Evolutionary conservation across 495 filamentous ascomycete species (phyloP), one percentile per base, ranked within the genome.

Genomic region (Tuber umbilicatum): DNA sequence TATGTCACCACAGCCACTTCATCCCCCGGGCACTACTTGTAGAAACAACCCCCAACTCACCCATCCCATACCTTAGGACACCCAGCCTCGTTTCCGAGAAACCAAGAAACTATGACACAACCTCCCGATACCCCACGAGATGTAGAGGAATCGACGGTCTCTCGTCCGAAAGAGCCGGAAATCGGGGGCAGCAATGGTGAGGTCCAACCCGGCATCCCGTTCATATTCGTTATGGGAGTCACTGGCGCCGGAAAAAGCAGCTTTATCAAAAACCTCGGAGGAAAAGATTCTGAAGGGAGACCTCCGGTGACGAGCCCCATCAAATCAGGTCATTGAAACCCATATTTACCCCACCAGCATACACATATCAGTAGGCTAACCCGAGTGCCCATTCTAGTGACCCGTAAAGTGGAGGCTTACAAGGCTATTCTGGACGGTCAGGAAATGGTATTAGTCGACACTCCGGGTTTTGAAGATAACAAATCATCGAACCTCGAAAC

Each of bases 391-490:
- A 14, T 27, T 64, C 14, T 16, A 64, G 55, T 31, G 55, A n/a
- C 55, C 41, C 50, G 35, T 55, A 39, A n/a, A 55, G 42, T 69
- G 1, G 35, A 14, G 10, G 14, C 41, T n/a, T 78, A 78, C 71
- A 10, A 45, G 1, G 6, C 50, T 3, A 35, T 0, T n/a, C 1
- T 78, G 10, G 21, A 35, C 31, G 16, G n/a, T 39, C 73, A 27
- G 12, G 23, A 41, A 12, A 43, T 78, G 42, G 0, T 68, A 6
- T n/a, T 78, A 12, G 10, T 78, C 17, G 76, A 78, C 16, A 78
- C 76, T 0, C 73, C 76, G 14, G 76, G 76, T 14, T 78, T 78
- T 39, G 76, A 78, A 7, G 76, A 78, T 43, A 50, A 64, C 55
- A 64, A 64, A n/a, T 16, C 55, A 5, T 64, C n/a, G 5, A 64